phyloP scores from a whole-genome alignment of 345 rosid species.

The Murraya paniculata region DNA sequence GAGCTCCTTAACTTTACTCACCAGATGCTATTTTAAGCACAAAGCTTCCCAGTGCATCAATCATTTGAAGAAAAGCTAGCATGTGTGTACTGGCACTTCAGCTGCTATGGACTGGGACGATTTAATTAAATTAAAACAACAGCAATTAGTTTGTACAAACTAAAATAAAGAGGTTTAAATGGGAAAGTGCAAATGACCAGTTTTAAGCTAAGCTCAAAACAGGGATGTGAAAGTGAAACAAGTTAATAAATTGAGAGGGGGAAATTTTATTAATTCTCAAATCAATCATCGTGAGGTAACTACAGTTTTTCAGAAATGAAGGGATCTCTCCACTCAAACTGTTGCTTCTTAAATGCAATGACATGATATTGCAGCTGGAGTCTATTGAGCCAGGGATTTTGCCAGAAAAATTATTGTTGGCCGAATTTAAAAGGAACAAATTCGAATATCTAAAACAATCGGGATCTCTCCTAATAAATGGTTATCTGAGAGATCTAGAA shows the following conservation, averaged over 20 bases:
- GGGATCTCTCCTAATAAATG: conserved; percentile 31
- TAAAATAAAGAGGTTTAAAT: too few species aligned
- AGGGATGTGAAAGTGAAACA: too few species aligned
- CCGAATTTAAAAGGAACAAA: conserved; percentile 4
- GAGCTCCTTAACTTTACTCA: background rate
- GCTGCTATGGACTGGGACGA: too few species aligned
- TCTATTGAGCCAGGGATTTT: conserved; percentile 12
- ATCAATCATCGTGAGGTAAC: conserved; percentile 1
- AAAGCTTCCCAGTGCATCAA: background rate
- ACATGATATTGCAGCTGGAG: too few species aligned
- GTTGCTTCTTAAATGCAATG: conserved; percentile 9
- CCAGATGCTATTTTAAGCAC: background rate
- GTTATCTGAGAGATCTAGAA: conserved; percentile 37
- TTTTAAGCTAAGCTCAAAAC: too few species aligned
- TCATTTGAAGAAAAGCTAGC: background rate
- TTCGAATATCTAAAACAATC: background rate
- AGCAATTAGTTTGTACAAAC: too few species aligned
- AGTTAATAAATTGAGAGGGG: background rate
- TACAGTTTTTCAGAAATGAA: conserved; percentile 10
- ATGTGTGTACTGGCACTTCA: too few species aligned
- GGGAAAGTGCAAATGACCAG: too few species aligned
- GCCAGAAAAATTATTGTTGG: conserved; percentile 17
- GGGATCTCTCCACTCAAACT: conserved; percentile 20
- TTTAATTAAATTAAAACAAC: too few species aligned
- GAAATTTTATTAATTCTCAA: conserved; percentile 16